These are phyloP conservation scores for Penicillium soppii DNA, from an alignment of 495 filamentous ascomycete genomes.

Conservation along the genomic window DNA sequence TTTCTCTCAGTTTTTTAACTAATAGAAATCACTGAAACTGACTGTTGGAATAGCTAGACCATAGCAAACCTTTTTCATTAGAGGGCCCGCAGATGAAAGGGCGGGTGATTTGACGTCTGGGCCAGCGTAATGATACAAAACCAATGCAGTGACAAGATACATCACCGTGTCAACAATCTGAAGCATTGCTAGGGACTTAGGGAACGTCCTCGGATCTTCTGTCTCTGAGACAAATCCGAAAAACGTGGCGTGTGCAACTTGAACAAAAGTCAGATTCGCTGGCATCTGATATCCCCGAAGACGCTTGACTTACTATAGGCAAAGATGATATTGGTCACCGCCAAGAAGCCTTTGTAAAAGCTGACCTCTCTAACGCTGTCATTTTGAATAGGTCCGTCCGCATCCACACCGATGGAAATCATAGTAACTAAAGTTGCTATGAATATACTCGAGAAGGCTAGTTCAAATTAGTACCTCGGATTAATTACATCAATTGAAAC, in stretches of 20 bases:
- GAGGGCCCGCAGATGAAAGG: slow-evolving; percentile 54
- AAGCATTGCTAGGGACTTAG: slow-evolving; percentile 55
- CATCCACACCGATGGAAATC: slow-evolving; percentile 52
- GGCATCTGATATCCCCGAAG: neutral
- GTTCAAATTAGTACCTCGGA: neutral
- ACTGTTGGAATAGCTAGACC: slow-evolving; percentile 66
- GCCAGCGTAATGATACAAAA: slow-evolving; percentile 65
- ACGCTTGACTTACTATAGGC: slow-evolving; percentile 16
- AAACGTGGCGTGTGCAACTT: slow-evolving; percentile 38
- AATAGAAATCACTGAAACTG: neutral
- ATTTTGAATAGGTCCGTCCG: slow-evolving; percentile 11
- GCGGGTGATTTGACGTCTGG: slow-evolving; percentile 59
- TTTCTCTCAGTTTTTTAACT: too few relatives aligned
- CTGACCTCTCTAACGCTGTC: slow-evolving; percentile 14
- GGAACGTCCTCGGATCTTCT: slow-evolving; percentile 56
- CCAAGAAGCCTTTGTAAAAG: slow-evolving; percentile 45
- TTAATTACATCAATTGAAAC: neutral
- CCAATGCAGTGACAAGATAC: slow-evolving; percentile 39
- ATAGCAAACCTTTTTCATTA: slow-evolving; percentile 60
- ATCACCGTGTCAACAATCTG: slow-evolving; percentile 54
- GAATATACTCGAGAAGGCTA: slow-evolving; percentile 60
- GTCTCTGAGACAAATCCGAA: slow-evolving; percentile 69
- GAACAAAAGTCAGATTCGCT: neutral
- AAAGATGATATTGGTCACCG: slow-evolving; percentile 27
- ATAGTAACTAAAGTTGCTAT: slow-evolving; percentile 65